Evolutionary conservation across 1,284 basidiomycete species (phyloP).

Genomic region (Bjerkandera adusta): DNA sequence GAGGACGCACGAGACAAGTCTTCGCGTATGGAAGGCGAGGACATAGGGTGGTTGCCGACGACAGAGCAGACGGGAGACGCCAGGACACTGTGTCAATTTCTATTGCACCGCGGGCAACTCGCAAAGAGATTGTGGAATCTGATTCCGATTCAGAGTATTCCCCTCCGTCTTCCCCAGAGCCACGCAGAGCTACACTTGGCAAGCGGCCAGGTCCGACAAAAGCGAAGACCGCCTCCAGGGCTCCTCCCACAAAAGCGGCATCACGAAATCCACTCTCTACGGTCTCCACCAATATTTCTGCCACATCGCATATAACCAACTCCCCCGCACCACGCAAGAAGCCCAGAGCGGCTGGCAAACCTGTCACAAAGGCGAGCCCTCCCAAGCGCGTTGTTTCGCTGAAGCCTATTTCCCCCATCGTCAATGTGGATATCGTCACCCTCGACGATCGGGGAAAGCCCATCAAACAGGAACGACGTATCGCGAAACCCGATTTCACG

Average conservation of each 20-base stretch:
- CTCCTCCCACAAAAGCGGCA: too few relatives aligned
- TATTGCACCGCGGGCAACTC: too few relatives aligned
- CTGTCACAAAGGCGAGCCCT: conserved; percentile 21
- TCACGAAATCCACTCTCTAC: conserved; percentile 8
- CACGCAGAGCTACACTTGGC: background rate
- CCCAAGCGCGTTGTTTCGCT: conserved; percentile 23
- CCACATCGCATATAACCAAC: conserved; percentile 11
- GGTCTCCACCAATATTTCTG: conserved; percentile 12
- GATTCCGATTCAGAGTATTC: too few relatives aligned
- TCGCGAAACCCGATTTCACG: conserved; percentile 30
- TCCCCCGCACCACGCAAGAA: conserved; percentile 2
- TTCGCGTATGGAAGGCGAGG: conserved; percentile 66
- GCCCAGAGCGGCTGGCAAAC: background rate
- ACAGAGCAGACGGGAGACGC: conserved; percentile 19
- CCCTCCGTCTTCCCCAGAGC: conserved; percentile 6
- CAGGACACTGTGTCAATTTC: too few relatives aligned
- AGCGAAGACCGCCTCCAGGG: background rate
- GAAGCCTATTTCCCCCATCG: conserved; percentile 39
- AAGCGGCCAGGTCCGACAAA: background rate
- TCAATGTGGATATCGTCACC: conserved; percentile 66
- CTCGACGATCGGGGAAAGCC: conserved; percentile 56
- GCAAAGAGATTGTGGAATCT: too few relatives aligned
- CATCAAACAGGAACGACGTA: conserved; percentile 49
- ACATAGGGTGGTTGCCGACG: conserved; percentile 55
- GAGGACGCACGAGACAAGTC: conserved; percentile 65